Percentiles rank a stretch among this genome's conserved stretches.
Conservation (phyloP, 495 filamentous ascomycete genomes). For the Lineolata rhizophorae region DNA sequence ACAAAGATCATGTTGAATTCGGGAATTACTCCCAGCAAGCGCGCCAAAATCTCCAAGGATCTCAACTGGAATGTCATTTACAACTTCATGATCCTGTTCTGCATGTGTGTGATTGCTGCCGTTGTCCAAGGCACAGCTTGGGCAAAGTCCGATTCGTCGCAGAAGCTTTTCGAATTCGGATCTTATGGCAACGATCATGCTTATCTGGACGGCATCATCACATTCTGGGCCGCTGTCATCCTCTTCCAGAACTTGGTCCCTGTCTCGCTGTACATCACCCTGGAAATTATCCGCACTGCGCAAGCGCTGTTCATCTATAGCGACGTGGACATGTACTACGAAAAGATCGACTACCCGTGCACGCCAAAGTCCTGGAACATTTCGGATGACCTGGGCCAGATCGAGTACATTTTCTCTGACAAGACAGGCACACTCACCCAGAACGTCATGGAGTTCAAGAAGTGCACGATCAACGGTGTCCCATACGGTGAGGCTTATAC, state of each 20-base stretch:
- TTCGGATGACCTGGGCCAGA: conserved; percentile 92
- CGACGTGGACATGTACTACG: conserved; percentile 92
- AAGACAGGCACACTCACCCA: conserved; percentile 97
- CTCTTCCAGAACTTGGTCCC: conserved; percentile 97
- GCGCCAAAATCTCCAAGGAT: conserved; percentile 71
- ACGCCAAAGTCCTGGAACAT: conserved; percentile 99
- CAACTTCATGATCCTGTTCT: conserved; percentile 80
- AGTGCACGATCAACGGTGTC: conserved; percentile 80
- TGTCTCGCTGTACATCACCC: conserved; percentile 91
- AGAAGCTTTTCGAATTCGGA: conserved; percentile 69
- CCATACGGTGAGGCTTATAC: conserved; percentile 96
- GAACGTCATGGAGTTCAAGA: conserved; percentile 99
- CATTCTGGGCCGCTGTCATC: conserved; percentile 86
- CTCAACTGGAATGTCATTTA: conserved; percentile 95
- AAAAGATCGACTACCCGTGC: conserved; percentile 76
- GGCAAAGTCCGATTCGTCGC: conserved; percentile 47
- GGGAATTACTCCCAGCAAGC: conserved; percentile 89
- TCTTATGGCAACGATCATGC: conserved; percentile 53
- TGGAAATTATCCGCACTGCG: conserved; percentile 82
- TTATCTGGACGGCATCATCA: conserved; percentile 71
- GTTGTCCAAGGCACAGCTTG: conserved; percentile 72
- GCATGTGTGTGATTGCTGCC: conserved; percentile 74
- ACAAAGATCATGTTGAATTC: conserved; percentile 99
- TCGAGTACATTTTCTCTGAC: conserved; percentile 99
- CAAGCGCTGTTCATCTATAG: conserved; percentile 98